Evolutionary conservation across 805 yeast genomes (phyloP).

Genomic region (Yamadazyma insecticola): DNA sequence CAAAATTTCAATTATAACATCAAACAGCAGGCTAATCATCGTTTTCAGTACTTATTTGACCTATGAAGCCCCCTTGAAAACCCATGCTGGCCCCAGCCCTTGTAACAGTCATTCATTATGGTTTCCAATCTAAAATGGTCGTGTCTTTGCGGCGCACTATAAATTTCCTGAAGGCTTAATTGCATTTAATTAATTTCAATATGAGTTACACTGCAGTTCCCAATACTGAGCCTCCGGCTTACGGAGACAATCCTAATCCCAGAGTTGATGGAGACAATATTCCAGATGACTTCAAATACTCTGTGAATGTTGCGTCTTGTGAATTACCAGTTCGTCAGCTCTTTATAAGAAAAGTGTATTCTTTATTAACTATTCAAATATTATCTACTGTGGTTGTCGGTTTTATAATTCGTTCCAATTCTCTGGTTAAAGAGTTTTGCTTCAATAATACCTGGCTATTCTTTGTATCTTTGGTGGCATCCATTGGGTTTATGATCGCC

Average conservation of each 20-base stretch:
- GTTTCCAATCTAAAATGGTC: too few relatives aligned
- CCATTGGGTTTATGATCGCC: constrained; percentile 62
- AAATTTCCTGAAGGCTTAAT: too few relatives aligned
- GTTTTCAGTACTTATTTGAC: too few relatives aligned
- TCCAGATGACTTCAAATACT: constrained; percentile 80
- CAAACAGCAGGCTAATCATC: too few relatives aligned
- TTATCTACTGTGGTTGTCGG: constrained; percentile 58
- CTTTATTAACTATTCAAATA: constrained; percentile 63
- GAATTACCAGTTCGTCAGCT: constrained; percentile 69
- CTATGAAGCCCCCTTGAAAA: too few relatives aligned
- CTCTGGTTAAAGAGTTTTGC: constrained; percentile 49
- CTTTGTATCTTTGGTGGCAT: constrained; percentile 51
- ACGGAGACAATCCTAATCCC: constrained; percentile 12
- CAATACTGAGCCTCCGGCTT: constrained; percentile 9
- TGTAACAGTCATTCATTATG: too few relatives aligned
- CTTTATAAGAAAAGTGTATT: constrained; percentile 75
- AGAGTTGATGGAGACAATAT: constrained; percentile 32
- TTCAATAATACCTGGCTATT: constrained; percentile 55
- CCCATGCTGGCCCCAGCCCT: too few relatives aligned
- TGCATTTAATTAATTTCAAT: too few relatives aligned
- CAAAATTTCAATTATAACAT: too few relatives aligned
- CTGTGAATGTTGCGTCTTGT: constrained; percentile 73
- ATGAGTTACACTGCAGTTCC: constrained; percentile 9
- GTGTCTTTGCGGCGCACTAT: too few relatives aligned
- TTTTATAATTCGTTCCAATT: constrained; percentile 41